Evolutionary conservation across 306 rosid species (phyloP), one percentile per base, ranked within the genome.

Genomic region (Quercus suber): DNA sequence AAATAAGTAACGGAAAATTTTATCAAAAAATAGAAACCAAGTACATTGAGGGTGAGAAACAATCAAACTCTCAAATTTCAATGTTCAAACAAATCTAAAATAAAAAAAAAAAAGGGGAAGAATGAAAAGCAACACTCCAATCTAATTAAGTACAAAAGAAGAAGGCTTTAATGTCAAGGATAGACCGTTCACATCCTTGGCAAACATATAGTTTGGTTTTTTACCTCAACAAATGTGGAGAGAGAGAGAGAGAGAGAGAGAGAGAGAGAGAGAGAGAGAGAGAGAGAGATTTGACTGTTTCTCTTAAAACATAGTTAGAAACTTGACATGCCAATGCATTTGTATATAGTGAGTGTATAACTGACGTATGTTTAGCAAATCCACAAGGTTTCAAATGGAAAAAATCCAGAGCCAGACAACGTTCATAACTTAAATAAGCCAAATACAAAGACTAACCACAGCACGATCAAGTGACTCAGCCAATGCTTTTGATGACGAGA

Each of bases 401-500:
- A 69, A 55, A 43, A 35, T 20, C 12, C 5, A 59, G 5, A 59
- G 18, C 52, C 72, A 9, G 6, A 67, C 72, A n/a, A 43, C 55
- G 21, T 31, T 11, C 31, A 20, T 18, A 74, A 12, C 7, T 12
- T 77, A 35, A 64, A 71, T 35, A 73, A 53, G 37, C 33, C 43
- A 5, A 55, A 41, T 19, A 69, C 25, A 27, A 78, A 53, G 58
- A 86, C 73, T 71, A 82, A 93, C 99, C 94, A 93, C 95, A 30
- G 99, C 98, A 80, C 53, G 87, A 85, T 95, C 99, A 78, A 95
- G 99, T 71, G 98, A 95, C 86, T 95, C 97, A 76, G 99, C 99
- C 84, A 95, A 84, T 65, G 96, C 92, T 83, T 93, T 95, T 52
- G 98, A 95, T 28, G 99, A 91, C 5, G 98, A 86, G 43, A 90